A percentile compares a stretch with the other conserved stretches of the same genome.
Evolutionary conservation across 148 eudicot species (phyloP).

Genomic region (Rhododendron molle): DNA sequence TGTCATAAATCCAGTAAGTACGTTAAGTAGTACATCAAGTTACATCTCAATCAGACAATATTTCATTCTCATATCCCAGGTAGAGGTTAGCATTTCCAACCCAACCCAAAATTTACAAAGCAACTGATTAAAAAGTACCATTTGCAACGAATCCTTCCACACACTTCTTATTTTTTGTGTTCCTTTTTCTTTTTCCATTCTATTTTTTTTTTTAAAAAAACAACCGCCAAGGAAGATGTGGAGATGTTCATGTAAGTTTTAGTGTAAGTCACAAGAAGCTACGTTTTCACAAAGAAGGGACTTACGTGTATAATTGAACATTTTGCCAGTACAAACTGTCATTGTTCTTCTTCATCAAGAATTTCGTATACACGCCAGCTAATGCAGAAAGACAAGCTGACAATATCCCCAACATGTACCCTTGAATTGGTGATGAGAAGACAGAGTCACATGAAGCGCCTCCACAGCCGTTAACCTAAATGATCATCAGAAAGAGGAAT

Average conservation of each 20-base stretch:
- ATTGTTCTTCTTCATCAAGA: conserved; percentile 94
- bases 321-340: conserved; percentile 98
- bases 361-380: conserved; percentile 97
- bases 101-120: not conserved
- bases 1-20: not conserved
- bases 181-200: not conserved
- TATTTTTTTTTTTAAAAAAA: too few species aligned
- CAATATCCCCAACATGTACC: conserved; percentile 82
- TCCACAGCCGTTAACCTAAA: conserved; percentile 93
- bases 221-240: not conserved
- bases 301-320: conserved; percentile 92
- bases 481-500: not conserved
- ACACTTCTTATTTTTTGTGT: not conserved
- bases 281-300: conserved; percentile 13
- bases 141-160: not conserved
- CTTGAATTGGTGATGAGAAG: conserved; percentile 91
- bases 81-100: not conserved
- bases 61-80: not conserved
- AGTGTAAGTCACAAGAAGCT: not conserved
- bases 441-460: conserved; percentile 81
- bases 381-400: conserved; percentile 98
- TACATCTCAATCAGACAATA: not conserved
- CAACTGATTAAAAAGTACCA: not conserved
- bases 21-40: not conserved
- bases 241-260: not conserved